These are phyloP conservation scores for Immersiella caudata DNA, from an alignment of 495 filamentous ascomycete genomes.

Conservation along the genomic window DNA sequence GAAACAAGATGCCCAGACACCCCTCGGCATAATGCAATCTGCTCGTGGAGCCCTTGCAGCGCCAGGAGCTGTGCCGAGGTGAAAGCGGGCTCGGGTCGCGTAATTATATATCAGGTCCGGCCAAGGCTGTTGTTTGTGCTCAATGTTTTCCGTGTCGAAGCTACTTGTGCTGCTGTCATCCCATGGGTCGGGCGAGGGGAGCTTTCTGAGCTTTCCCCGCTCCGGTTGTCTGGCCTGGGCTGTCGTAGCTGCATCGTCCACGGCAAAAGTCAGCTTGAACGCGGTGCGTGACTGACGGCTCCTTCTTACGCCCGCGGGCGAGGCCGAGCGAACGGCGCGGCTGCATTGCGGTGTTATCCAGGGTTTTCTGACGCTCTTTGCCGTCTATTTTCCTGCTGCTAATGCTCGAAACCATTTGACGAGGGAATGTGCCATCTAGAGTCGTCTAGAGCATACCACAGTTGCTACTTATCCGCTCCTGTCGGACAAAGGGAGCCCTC, in stretches of 20 bases:
- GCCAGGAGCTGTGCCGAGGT: constrained; percentile 13
- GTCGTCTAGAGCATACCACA: neutral
- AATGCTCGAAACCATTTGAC: constrained; percentile 2
- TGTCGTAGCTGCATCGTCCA: neutral
- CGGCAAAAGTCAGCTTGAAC: neutral
- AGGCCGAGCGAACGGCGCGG: constrained; percentile 13
- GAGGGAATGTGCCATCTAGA: neutral
- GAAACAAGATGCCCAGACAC: constrained; percentile 9
- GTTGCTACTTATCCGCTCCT: constrained; percentile 1
- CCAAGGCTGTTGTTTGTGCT: constrained; percentile 4
- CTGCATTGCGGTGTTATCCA: constrained; percentile 1
- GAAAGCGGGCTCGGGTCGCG: neutral
- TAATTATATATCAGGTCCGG: constrained; percentile 16
- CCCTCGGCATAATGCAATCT: constrained; percentile 18
- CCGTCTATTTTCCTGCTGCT: constrained; percentile 3
- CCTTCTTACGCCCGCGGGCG: constrained; percentile 1
- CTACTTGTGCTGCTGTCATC: constrained; percentile 2
- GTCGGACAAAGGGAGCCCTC: neutral
- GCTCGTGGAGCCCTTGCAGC: constrained; percentile 6
- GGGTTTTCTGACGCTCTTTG: neutral
- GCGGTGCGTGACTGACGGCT: neutral
- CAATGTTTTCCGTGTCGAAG: constrained; percentile 6
- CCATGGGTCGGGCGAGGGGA: neutral
- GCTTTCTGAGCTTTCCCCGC: neutral
- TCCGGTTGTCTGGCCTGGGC: neutral